Evolutionary conservation across 73 alveolate genomes (phyloP).

Genomic region (Paramecium primaurelia): DNA sequence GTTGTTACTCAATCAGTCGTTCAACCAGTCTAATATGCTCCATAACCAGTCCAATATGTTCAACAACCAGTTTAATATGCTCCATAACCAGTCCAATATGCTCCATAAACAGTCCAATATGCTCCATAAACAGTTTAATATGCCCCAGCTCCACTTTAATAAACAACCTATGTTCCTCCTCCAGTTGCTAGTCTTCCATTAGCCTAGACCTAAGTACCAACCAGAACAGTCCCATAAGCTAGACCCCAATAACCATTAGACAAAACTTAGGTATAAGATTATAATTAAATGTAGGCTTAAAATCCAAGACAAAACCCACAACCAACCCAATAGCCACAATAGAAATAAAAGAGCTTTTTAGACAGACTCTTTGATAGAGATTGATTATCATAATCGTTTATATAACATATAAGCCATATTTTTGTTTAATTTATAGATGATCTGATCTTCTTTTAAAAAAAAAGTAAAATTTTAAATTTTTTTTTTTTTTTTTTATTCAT

Average conservation of each 20-base stretch:
- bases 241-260: conserved; percentile 26
- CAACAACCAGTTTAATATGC: not conserved
- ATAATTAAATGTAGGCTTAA: not conserved
- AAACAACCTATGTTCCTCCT: not conserved
- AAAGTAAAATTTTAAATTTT: not conserved
- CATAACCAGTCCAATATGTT: not conserved
- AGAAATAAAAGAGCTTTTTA: conserved; percentile 16
- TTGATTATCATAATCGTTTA: not conserved
- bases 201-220: not conserved
- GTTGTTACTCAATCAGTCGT: not conserved
- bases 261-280: not conserved
- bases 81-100: not conserved
- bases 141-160: not conserved
- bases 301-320: not conserved
- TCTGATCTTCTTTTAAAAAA: not conserved
- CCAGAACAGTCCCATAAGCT: not conserved
- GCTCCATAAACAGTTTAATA: not conserved
- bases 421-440: not conserved
- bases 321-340: not conserved
- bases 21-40: not conserved
- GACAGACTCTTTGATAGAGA: conserved; percentile 44
- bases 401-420: not conserved
- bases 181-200: not conserved
- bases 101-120: too few relatives aligned
- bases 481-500: not conserved